Evolutionary conservation across 1,139 yeast species (phyloP), one percentile per base, ranked within the genome.

Genomic region (Meyerozyma guilliermondii): DNA sequence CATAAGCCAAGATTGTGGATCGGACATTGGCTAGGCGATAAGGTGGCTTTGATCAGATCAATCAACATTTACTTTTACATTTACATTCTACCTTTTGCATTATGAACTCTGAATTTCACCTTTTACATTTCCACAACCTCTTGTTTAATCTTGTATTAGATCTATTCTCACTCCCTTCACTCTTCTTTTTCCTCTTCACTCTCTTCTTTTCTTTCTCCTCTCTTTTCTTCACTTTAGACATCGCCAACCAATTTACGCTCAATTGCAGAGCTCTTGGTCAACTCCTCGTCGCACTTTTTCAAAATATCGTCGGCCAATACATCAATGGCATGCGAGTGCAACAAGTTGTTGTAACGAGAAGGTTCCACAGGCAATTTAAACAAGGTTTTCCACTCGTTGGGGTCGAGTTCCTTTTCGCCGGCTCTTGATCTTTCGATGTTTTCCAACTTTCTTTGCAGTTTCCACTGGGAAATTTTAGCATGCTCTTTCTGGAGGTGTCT

Each of bases 361-460:
- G 95, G 94, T 60, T 84, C 91, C 41, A 66, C 75, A 26, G 94
- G 91, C 50, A 84, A 75, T 62, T 75, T 81, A 70, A 81, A 84
- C 35, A 78, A 65, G 38, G 76, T 62, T 58, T 75, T 79, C 89
- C 89, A 85, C 57, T 83, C 91, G 42, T 68, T 70, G 39, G 81
- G 78, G 51, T 76, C 76, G 54, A 73, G 64, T 46, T 77, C 78
- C 39, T 76, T 71, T 52, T 82, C 81, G 38, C 86, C 86, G 41
- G 64, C 71, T 59, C 76, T 75, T 38, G 72, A 61, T 52, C 87
- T 75, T 51, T 76, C 78, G 42, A 75, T 71, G 62, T 85, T 84
- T 55, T 84, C 92, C 48, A 77, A 71, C 63, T 79, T 79, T 59
- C 88, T 71, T 63, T 79, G 81, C 56, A 79, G 83, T 44, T 59